Evolutionary conservation across 2,329 filamentous ascomycete genomes (phyloP).

Genomic region (Apiospora phragmitis): DNA sequence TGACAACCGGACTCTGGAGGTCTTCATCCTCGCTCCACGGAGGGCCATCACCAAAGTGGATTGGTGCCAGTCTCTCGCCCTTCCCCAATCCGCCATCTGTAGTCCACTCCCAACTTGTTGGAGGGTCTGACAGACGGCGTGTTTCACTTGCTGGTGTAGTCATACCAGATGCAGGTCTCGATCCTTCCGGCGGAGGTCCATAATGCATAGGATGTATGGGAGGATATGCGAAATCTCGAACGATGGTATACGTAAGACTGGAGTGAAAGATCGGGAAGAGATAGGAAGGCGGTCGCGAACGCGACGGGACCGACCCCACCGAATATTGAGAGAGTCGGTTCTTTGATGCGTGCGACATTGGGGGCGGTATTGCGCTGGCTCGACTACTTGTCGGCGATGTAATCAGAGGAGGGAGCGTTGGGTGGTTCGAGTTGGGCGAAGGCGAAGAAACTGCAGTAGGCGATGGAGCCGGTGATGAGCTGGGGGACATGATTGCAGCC

Average conservation of each 20-base stretch:
- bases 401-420: slow-evolving; percentile 56
- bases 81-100: slow-evolving; percentile 55
- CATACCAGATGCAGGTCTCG: slow-evolving; percentile 69
- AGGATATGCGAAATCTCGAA: slow-evolving; percentile 95
- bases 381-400: slow-evolving; percentile 59
- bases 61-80: slow-evolving; percentile 74
- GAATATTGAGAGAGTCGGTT: slow-evolving; percentile 85
- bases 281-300: slow-evolving; percentile 79
- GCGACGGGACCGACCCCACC: slow-evolving; percentile 64
- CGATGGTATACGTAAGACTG: slow-evolving; percentile 82
- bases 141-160: slow-evolving; percentile 85
- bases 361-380: slow-evolving; percentile 58
- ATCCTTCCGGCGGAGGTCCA: slow-evolving; percentile 79
- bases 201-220: slow-evolving; percentile 84
- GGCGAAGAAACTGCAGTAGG: slow-evolving; percentile 49
- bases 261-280: slow-evolving; percentile 83
- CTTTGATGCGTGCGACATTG: slow-evolving; percentile 76
- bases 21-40: slow-evolving; percentile 97
- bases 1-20: slow-evolving; percentile 86
- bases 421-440: slow-evolving; percentile 50
- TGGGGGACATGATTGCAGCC: slow-evolving; percentile 58
- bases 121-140: slow-evolving; percentile 81
- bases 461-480: slow-evolving; percentile 55
- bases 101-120: slow-evolving; percentile 67
- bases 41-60: slow-evolving; percentile 83